A percentile compares a stretch with the other conserved stretches of the same genome.
Evolutionary conservation across 2,329 filamentous ascomycete species (phyloP).

Genomic region (Nannizziopsis arthrosporioides): DNA sequence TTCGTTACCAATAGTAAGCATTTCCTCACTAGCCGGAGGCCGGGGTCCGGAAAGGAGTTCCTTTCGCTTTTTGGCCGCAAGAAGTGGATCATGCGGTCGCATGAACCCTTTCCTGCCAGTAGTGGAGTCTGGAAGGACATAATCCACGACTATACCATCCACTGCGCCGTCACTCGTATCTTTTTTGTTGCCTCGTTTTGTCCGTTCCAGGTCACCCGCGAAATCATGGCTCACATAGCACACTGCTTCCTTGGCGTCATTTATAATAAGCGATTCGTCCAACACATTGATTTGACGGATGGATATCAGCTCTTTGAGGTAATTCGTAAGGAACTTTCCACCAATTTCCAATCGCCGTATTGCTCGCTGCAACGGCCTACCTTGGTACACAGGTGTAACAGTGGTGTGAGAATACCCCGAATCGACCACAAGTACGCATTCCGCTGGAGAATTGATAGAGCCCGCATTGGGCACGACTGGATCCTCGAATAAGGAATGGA

Average conservation of each 20-base stretch:
- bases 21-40: conserved; percentile 55
- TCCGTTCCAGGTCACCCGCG: conserved; percentile 60
- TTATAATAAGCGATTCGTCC: conserved; percentile 84
- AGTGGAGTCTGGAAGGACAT: conserved; percentile 75
- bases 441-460: conserved; percentile 45
- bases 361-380: conserved; percentile 66
- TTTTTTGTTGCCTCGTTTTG: conserved; percentile 63
- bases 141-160: conserved; percentile 63
- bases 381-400: conserved; percentile 72
- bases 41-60: conserved; percentile 37
- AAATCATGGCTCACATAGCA: conserved; percentile 78
- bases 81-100: conserved; percentile 62
- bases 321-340: conserved; percentile 86
- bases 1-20: conserved; percentile 80
- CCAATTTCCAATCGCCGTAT: conserved; percentile 80
- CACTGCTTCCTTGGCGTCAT: conserved; percentile 85
- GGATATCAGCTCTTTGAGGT: conserved; percentile 79
- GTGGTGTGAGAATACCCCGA: conserved; percentile 89
- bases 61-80: conserved; percentile 43
- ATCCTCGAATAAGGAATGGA: conserved; percentile 57
- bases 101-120: conserved; percentile 54
- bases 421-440: conserved; percentile 80
- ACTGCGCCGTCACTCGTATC: conserved; percentile 20
- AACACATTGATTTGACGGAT: conserved; percentile 91
- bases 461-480: conserved; percentile 36